Evolutionary conservation across 75 land plant species (phyloP).

Genomic region (Larix kaempferi): DNA sequence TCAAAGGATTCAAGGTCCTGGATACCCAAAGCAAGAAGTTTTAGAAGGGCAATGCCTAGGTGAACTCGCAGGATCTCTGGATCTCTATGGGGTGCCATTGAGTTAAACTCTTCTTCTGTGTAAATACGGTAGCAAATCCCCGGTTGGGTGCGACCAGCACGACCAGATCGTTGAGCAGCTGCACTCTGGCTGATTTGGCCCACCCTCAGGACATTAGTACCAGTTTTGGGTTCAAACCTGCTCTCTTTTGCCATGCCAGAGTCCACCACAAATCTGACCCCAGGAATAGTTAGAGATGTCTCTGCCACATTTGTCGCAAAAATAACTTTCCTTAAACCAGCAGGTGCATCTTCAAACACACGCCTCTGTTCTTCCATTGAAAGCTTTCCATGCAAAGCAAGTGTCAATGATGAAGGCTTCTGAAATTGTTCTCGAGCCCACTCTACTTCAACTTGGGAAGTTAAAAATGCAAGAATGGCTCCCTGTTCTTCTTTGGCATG

Average conservation of each 20-base stretch:
- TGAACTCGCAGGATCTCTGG: constrained; percentile 81
- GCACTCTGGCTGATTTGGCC: constrained; percentile 54
- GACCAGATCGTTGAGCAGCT: constrained; percentile 76
- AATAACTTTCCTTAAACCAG: constrained; percentile 66
- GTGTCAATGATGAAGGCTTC: constrained; percentile 29
- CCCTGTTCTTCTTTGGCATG: constrained; percentile 54
- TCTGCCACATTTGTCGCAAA: constrained; percentile 88
- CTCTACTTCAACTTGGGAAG: constrained; percentile 80
- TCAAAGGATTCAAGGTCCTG: constrained; percentile 54
- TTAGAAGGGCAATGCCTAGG: constrained; percentile 69
- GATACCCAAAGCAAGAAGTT: constrained; percentile 67
- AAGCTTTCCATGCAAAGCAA: constrained; percentile 79
- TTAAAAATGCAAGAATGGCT: constrained; percentile 74
- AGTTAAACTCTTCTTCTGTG: constrained; percentile 36
- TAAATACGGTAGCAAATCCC: constrained; percentile 81
- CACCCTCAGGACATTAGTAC: constrained; percentile 67
- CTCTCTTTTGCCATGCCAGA: constrained; percentile 79
- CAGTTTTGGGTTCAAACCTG: constrained; percentile 64
- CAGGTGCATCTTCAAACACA: constrained; percentile 48
- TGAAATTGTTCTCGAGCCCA: constrained; percentile 72
- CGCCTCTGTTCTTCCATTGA: constrained; percentile 55
- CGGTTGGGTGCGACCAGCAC: constrained; percentile 82
- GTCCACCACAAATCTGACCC: constrained; percentile 75
- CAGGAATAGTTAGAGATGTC: constrained; percentile 86
- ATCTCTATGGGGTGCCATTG: constrained; percentile 44